Conservation (phyloP, 345 rosid genomes). For the Noccaea bulbosa region DNA sequence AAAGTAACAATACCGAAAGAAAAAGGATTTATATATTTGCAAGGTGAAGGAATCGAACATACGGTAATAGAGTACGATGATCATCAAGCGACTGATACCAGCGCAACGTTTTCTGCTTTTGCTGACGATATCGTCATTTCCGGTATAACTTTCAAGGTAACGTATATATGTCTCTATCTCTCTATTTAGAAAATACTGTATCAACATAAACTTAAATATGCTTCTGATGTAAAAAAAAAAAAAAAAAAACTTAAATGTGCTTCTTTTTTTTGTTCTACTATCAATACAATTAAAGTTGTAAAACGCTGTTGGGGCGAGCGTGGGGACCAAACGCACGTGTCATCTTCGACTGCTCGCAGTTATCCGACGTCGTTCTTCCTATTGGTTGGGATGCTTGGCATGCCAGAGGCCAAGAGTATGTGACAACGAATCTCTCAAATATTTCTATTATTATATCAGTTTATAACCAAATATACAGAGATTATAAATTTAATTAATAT, state of each 20-base stretch:
- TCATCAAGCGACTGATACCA: slow-evolving; percentile 1
- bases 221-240: too few species aligned
- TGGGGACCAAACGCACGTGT: slow-evolving; percentile 46
- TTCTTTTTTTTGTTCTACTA: too few species aligned
- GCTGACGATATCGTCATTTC: slow-evolving; percentile 2
- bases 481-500: too few species aligned
- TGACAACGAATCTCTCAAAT: too few species aligned
- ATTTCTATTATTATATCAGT: too few species aligned
- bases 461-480: too few species aligned
- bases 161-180: not conserved
- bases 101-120: slow-evolving; percentile 16
- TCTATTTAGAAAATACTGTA: not conserved
- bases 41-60: slow-evolving; percentile 8
- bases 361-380: slow-evolving; percentile 29
- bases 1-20: slow-evolving; percentile 6
- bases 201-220: too few species aligned
- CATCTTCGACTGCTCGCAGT: slow-evolving; percentile 11
- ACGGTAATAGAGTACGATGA: slow-evolving; percentile 4
- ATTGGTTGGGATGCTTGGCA: slow-evolving; percentile 48
- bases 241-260: too few species aligned
- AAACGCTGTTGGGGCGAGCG: slow-evolving; percentile 46
- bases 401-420: slow-evolving; percentile 31
- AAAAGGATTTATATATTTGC: slow-evolving; percentile 11
- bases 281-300: too few species aligned
- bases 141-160: slow-evolving; percentile 16